Evolutionary conservation across 2,329 filamentous ascomycete species (phyloP).

Genomic region (Claviceps arundinis): DNA sequence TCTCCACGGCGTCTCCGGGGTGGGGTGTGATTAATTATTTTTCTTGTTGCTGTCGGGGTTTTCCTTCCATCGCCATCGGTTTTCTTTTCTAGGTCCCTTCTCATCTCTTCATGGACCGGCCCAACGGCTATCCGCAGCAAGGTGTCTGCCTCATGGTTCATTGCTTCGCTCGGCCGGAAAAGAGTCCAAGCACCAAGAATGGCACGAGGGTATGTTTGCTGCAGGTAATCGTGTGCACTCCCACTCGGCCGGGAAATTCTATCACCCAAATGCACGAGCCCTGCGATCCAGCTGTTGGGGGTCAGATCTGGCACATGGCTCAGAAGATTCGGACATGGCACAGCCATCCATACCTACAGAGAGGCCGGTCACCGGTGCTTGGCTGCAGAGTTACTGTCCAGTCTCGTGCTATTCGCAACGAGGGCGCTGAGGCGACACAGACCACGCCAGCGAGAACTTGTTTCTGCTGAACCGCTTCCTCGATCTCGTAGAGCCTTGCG

Average conservation of each 20-base stretch:
- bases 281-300: neutral
- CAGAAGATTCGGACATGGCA: neutral
- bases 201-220: neutral
- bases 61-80: neutral
- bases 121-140: constrained; percentile 2
- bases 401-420: neutral
- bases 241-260: constrained; percentile 4
- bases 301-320: neutral
- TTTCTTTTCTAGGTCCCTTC: neutral
- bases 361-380: neutral
- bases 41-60: neutral
- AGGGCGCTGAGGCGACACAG: constrained; percentile 2
- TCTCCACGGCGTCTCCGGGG: constrained; percentile 4
- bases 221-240: constrained; percentile 1
- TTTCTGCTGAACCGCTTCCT: constrained; percentile 1
- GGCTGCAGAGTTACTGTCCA: neutral
- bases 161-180: neutral
- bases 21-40: neutral
- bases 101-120: neutral
- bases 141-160: neutral
- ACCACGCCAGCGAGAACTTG: constrained; percentile 1
- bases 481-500: neutral
- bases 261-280: neutral
- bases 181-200: too few relatives aligned
- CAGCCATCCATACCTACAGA: neutral